Evolutionary conservation across 352 stramenopile genomes (phyloP).

Genomic region (Phytophthora idaei): DNA sequence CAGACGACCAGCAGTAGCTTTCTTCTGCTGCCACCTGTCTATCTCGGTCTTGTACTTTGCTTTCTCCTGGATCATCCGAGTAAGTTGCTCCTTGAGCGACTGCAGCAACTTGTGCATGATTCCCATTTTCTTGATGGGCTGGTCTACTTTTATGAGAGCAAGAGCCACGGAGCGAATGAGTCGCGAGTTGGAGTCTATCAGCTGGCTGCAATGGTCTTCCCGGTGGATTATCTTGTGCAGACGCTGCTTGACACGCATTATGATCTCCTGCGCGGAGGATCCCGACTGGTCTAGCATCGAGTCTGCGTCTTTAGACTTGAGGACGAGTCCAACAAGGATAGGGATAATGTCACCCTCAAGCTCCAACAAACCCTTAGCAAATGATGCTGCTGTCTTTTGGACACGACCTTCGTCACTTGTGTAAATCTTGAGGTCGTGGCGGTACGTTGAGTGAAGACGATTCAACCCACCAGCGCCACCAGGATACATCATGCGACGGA

Average conservation of each 20-base stretch:
- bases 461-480: slow-evolving; percentile 95
- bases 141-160: slow-evolving; percentile 76
- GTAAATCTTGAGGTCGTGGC: slow-evolving; percentile 99
- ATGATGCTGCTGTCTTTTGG: slow-evolving; percentile 99
- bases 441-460: slow-evolving; percentile 98
- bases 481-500: slow-evolving; percentile 90
- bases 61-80: slow-evolving; percentile 81
- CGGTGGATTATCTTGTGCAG: slow-evolving; percentile 89
- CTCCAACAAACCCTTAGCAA: slow-evolving; percentile 98
- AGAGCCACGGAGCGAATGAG: slow-evolving; percentile 84
- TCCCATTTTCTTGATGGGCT: slow-evolving; percentile 96
- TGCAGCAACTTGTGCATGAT: slow-evolving; percentile 93
- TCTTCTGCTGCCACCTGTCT: slow-evolving; percentile 55
- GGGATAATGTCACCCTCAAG: slow-evolving; percentile 99
- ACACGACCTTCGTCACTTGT: slow-evolving; percentile 99
- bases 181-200: slow-evolving; percentile 79
- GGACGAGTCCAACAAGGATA: slow-evolving; percentile 96
- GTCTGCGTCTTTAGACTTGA: slow-evolving; percentile 90
- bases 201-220: slow-evolving; percentile 75
- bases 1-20: slow-evolving; percentile 34
- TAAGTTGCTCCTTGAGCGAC: slow-evolving; percentile 93
- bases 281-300: slow-evolving; percentile 99
- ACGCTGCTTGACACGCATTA: slow-evolving; percentile 89
- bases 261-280: slow-evolving; percentile 93
- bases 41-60: slow-evolving; percentile 62